Percentiles rank a stretch among this genome's conserved stretches.
Evolutionary conservation across 441 rosid species (phyloP).

Genomic region (Rhodomyrtus psidioides): DNA sequence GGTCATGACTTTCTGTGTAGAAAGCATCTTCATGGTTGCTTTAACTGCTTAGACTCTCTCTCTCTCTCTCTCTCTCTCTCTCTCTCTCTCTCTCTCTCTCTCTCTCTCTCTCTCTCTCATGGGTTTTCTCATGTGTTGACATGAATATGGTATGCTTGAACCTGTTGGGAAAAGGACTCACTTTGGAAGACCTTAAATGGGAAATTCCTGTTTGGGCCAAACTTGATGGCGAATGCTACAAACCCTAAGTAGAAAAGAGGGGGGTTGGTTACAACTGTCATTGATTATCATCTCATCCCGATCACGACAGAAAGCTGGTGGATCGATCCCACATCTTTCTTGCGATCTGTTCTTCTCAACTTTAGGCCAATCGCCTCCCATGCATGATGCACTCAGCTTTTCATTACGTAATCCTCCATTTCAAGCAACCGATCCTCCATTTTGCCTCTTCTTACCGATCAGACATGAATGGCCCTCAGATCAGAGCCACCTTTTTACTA

Average conservation of each 20-base stretch:
- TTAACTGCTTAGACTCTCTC: neutral
- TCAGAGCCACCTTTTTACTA: neutral
- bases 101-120: neutral
- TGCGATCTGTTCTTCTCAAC: neutral
- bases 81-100: neutral
- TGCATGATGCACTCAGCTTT: neutral
- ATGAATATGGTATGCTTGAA: neutral
- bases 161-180: neutral
- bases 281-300: neutral
- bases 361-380: neutral
- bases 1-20: neutral
- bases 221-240: neutral
- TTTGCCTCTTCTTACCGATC: neutral
- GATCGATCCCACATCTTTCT: neutral
- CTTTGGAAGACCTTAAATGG: neutral
- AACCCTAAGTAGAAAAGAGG: neutral
- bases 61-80: neutral
- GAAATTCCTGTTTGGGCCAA: neutral
- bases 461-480: neutral
- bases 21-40: neutral
- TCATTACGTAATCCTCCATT: neutral
- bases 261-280: neutral
- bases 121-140: neutral
- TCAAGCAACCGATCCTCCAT: neutral
- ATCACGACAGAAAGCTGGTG: neutral